Conservation (phyloP, 1,284 basidiomycete genomes). For the Ganoderma boninense region DNA sequence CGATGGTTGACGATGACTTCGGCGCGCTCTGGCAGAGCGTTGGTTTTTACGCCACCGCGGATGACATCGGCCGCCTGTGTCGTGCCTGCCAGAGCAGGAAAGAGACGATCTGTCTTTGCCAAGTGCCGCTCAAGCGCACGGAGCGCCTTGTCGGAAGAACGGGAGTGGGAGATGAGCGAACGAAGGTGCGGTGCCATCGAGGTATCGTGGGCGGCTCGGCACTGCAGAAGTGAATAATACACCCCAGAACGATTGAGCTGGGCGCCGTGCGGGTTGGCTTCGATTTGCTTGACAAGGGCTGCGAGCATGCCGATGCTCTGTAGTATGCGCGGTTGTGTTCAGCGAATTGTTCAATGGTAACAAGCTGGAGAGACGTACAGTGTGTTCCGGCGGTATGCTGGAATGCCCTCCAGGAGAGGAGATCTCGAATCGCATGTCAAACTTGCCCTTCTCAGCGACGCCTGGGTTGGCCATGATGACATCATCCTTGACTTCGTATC, state of each 20-base stretch:
- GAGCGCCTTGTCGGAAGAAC: conserved; percentile 51
- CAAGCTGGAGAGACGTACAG: conserved; percentile 43
- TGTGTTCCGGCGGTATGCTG: conserved; percentile 65
- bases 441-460: conserved; percentile 73
- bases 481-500: conserved; percentile 44
- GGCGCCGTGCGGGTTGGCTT: conserved; percentile 54
- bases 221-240: conserved; percentile 42
- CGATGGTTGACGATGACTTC: conserved; percentile 63
- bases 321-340: neutral
- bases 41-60: conserved; percentile 71
- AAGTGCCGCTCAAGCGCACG: conserved; percentile 50
- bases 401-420: conserved; percentile 73
- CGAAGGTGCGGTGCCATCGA: conserved; percentile 47
- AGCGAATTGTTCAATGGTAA: neutral
- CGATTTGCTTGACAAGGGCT: conserved; percentile 57
- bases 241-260: conserved; percentile 43
- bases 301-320: conserved; percentile 67
- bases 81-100: conserved; percentile 58
- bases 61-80: conserved; percentile 79
- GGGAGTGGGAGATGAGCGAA: conserved; percentile 46
- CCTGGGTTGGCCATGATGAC: conserved; percentile 56
- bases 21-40: conserved; percentile 61
- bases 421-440: conserved; percentile 62
- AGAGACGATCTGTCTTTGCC: conserved; percentile 36
- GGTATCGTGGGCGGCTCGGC: conserved; percentile 55